These are phyloP conservation scores for Nicotiana tabacum DNA, from an alignment of 257 asterid genomes.

Conservation along the genomic window DNA sequence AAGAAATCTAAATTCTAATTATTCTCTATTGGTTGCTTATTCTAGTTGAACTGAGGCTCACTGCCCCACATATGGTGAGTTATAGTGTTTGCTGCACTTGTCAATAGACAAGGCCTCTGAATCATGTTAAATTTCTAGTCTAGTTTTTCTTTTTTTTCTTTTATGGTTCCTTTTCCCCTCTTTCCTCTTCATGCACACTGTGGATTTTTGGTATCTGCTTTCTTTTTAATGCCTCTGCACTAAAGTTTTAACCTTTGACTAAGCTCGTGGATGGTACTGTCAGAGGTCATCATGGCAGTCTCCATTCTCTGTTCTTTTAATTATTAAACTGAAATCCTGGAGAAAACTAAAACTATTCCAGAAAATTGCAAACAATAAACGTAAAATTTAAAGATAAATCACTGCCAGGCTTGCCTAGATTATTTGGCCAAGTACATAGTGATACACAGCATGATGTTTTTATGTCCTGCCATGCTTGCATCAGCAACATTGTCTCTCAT, in stretches of 20 bases:
- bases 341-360: background rate
- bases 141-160: background rate
- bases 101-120: background rate
- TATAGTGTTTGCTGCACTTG: conserved; percentile 4
- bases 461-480: background rate
- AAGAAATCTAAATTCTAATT: background rate
- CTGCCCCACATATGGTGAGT: background rate
- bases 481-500: background rate
- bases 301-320: background rate
- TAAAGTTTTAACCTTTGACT: background rate
- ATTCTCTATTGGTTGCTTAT: background rate
- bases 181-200: background rate
- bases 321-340: background rate
- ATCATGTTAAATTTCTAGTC: background rate
- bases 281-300: background rate
- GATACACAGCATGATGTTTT: background rate
- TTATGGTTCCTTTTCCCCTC: background rate
- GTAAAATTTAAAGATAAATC: background rate
- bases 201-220: background rate
- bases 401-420: background rate
- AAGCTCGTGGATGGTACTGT: background rate
- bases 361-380: background rate
- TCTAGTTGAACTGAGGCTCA: background rate
- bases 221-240: background rate
- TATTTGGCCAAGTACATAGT: background rate